These are phyloP conservation scores for Fusarium temperatum DNA, from an alignment of 2,329 filamentous ascomycete genomes.

Conservation along the genomic window DNA sequence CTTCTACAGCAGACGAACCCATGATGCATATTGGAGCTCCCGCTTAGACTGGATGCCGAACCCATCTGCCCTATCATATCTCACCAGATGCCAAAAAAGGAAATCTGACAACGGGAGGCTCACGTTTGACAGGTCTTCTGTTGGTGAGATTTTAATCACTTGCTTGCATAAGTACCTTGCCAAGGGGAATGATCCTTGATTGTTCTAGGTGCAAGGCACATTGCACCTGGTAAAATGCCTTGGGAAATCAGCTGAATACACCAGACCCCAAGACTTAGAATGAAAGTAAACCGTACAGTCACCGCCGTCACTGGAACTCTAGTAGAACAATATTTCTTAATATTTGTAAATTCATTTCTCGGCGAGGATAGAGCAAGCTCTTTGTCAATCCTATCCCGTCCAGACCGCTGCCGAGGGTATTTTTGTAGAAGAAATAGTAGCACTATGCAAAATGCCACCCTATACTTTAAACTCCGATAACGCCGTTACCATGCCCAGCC, in stretches of 20 bases:
- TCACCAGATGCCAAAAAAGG: conserved; percentile 12
- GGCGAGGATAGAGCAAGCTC: conserved; percentile 7
- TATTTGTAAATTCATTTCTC: conserved; percentile 4
- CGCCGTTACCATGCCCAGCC: conserved; percentile 28
- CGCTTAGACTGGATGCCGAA: background rate
- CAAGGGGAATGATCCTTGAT: background rate
- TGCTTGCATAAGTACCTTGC: background rate
- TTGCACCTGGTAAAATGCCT: background rate
- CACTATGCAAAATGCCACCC: background rate
- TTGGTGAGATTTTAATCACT: background rate
- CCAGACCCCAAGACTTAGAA: background rate
- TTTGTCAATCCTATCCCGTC: conserved; percentile 5
- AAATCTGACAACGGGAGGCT: background rate
- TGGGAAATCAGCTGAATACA: background rate
- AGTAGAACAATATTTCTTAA: background rate
- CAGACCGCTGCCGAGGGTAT: conserved; percentile 16
- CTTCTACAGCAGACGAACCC: background rate
- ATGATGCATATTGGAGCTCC: conserved; percentile 7
- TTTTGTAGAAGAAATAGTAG: conserved; percentile 20
- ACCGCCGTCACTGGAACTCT: background rate
- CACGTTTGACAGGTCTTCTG: background rate
- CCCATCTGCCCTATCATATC: conserved; percentile 10
- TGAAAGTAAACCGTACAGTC: background rate
- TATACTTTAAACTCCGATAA: conserved; percentile 14
- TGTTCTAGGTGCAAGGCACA: background rate